Percentiles rank a stretch among this genome's conserved stretches.
Conservation (phyloP, 257 asterid species). For the Jaltomata sinuosa region DNA sequence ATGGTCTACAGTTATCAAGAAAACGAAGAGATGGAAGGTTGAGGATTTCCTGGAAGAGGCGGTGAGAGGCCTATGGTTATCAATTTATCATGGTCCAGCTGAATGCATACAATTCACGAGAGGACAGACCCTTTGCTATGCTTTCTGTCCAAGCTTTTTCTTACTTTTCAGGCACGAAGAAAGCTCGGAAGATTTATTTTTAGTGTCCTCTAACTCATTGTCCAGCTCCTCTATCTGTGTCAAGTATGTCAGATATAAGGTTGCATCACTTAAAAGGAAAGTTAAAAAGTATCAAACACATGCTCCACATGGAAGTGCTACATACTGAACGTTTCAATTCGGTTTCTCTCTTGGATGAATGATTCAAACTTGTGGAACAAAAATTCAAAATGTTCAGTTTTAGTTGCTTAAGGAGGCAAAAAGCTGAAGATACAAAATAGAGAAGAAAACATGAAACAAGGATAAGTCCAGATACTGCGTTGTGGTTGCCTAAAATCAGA, state of each 20-base stretch:
- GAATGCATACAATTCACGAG: background rate
- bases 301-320: background rate
- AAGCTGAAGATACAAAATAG: background rate
- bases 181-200: conserved; percentile 40
- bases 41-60: background rate
- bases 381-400: background rate
- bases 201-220: conserved; percentile 50
- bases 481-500: background rate
- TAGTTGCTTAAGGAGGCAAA: background rate
- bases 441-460: background rate
- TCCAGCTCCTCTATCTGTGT: conserved; percentile 56
- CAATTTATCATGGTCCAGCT: background rate
- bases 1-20: background rate
- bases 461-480: background rate
- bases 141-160: conserved; percentile 28
- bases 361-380: conserved; percentile 47
- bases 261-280: background rate
- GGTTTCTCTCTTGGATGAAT: conserved; percentile 40
- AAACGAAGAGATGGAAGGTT: background rate
- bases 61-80: background rate
- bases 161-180: conserved; percentile 37
- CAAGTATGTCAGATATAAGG: background rate
- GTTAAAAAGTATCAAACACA: background rate
- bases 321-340: conserved; percentile 43
- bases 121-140: background rate